Base-by-base conservation (phyloP, 2,329 filamentous ascomycete species). In the Talaromyces sp. region DNA sequence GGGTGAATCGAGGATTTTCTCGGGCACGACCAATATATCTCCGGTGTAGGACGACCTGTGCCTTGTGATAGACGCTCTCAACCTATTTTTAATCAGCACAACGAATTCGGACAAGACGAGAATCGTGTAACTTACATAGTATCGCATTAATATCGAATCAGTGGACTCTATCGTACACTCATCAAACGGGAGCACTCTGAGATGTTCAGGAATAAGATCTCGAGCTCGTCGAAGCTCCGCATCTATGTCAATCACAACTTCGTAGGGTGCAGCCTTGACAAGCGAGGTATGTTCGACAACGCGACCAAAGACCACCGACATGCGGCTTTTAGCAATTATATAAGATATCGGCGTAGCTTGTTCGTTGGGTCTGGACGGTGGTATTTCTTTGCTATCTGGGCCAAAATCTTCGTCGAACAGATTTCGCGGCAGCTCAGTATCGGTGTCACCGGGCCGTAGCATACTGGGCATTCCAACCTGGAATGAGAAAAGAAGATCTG, bases 61-160 rank as follows among this genome's bases (percentile, higher is more conserved):
- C 89, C 75, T 96, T 96, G 63, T 95, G 86, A 69, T 91, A 96
- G 5, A 97, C 76, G 52, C 94, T 87, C 61, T 94, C 89, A 33
- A 97, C 65, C 73, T 75, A 50, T 11, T 48, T 45, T 11, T 9
- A 43, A n/a, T 65, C 45, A 67, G 63, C 51, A 60, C n/a, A 21
- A 22, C 9, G 52, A 28, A 36, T 28, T 56, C 17, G 25, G 22
- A 17, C 3, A 48, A 6, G 7, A 13, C 17, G 25, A 31, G 15
- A 13, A 6, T 13, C n/a, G 33, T 9, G 39, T 17, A 0, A 63
- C 67, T 65, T 69, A 76, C 77, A 58, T 88, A 89, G 69, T 91
- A 92, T 28, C 92, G 86, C 53, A 92, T 88, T 77, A 96, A 88
- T 59, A 97, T 83, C 33, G 86, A 67, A 21, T 80, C 81, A 2